Evolutionary conservation across 345 rosid species (phyloP).

Genomic region (Syzygium oleosum): DNA sequence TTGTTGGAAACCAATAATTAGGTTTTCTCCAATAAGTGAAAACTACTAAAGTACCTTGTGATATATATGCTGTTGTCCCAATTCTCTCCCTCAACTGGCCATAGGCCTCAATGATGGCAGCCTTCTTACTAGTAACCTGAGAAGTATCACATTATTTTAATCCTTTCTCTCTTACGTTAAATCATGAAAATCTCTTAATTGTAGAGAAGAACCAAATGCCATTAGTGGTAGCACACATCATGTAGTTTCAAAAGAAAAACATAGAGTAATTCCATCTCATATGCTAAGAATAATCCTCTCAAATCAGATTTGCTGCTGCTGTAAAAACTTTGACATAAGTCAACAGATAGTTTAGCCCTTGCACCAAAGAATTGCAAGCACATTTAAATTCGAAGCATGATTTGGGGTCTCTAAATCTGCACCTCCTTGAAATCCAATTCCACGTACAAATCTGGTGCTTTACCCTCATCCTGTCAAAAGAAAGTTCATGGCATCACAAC

Average conservation of each 20-base stretch:
- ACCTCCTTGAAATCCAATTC: slow-evolving; percentile 98
- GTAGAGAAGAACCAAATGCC: not conserved
- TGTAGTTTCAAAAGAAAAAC: not conserved
- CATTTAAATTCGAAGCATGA: not conserved
- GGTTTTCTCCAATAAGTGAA: not conserved
- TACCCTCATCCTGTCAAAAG: slow-evolving; percentile 68
- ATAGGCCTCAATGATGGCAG: slow-evolving; percentile 54
- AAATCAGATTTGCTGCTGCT: not conserved
- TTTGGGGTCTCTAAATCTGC: slow-evolving; percentile 5
- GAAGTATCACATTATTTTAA: not conserved
- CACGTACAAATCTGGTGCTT: slow-evolving; percentile 69
- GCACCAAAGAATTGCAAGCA: not conserved
- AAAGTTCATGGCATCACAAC: not conserved
- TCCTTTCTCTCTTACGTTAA: not conserved
- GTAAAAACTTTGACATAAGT: not conserved
- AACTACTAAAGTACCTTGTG: slow-evolving; percentile 36
- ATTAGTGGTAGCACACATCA: not conserved
- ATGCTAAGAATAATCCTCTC: not conserved
- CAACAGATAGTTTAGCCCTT: not conserved
- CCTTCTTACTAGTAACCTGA: slow-evolving; percentile 88
- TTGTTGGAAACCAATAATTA: not conserved
- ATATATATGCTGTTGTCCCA: slow-evolving; percentile 62
- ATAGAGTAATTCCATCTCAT: not conserved
- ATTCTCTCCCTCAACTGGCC: slow-evolving; percentile 65
- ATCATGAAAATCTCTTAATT: not conserved